A percentile compares a stretch with the other conserved stretches of the same genome.
These are phyloP conservation scores for Galerina marginata DNA, from an alignment of 768 basidiomycete genomes.

Conservation along the genomic window DNA sequence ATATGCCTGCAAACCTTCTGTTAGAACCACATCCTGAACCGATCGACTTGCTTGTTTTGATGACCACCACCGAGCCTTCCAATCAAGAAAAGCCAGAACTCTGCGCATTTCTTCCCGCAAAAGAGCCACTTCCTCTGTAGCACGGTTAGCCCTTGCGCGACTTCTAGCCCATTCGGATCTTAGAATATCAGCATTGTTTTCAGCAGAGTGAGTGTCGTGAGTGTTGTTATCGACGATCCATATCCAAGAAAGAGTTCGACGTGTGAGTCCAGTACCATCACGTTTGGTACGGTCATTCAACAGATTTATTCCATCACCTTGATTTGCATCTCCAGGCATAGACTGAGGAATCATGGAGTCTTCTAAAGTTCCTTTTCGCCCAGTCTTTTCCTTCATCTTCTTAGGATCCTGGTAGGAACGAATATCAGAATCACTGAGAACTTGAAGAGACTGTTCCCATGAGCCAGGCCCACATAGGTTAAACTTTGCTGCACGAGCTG, in stretches of 20 bases:
- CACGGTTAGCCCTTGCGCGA: slow-evolving; percentile 18
- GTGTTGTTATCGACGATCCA: slow-evolving; percentile 1
- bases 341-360: neutral
- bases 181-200: neutral
- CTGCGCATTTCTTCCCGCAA: slow-evolving; percentile 32
- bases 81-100: slow-evolving; percentile 9
- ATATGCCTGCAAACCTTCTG: too few relatives aligned
- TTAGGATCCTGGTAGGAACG: slow-evolving; percentile 14
- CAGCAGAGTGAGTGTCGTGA: too few relatives aligned
- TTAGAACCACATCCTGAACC: too few relatives aligned
- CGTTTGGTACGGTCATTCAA: neutral
- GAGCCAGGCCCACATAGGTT: slow-evolving; percentile 3
- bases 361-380: slow-evolving; percentile 3
- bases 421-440: slow-evolving; percentile 11
- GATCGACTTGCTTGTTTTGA: too few relatives aligned
- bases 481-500: slow-evolving; percentile 4
- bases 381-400: neutral
- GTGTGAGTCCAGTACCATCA: slow-evolving; percentile 21
- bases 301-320: neutral
- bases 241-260: slow-evolving; percentile 16
- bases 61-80: too few relatives aligned
- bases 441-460: slow-evolving; percentile 12
- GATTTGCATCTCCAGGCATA: neutral
- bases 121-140: slow-evolving; percentile 29
- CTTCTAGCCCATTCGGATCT: slow-evolving; percentile 30